A percentile compares a stretch with the other conserved stretches of the same genome.
Evolutionary conservation across 2,329 filamentous ascomycete genomes (phyloP).

Genomic region (Lasiodiplodia citricola): DNA sequence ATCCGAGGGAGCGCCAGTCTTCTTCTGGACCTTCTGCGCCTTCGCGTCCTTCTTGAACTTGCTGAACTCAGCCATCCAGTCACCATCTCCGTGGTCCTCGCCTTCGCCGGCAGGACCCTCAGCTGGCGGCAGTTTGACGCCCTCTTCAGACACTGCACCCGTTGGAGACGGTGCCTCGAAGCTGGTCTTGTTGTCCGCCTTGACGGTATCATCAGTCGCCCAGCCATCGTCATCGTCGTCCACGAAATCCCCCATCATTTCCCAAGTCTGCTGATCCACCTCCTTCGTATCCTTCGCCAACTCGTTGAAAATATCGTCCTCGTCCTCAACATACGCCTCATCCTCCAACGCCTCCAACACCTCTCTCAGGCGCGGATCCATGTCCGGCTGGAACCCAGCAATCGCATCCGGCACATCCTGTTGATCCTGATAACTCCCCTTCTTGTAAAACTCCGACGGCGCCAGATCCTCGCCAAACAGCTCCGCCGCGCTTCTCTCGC

Average conservation of each 20-base stretch:
- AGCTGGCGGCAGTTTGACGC: slow-evolving; percentile 37
- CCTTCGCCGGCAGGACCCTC: slow-evolving; percentile 39
- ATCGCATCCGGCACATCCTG: slow-evolving; percentile 92
- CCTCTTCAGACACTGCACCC: slow-evolving; percentile 43
- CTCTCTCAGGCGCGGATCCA: slow-evolving; percentile 92
- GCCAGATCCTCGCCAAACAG: slow-evolving; percentile 76
- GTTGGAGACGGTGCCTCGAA: slow-evolving; percentile 37
- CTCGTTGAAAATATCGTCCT: slow-evolving; percentile 82
- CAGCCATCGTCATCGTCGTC: slow-evolving; percentile 79
- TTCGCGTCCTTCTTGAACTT: slow-evolving; percentile 86
- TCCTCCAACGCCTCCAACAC: slow-evolving; percentile 93
- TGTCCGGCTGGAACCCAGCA: slow-evolving; percentile 93
- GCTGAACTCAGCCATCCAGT: slow-evolving; percentile 91
- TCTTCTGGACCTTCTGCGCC: slow-evolving; percentile 45
- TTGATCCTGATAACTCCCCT: slow-evolving; percentile 85
- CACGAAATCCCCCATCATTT: slow-evolving; percentile 52
- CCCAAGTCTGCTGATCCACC: slow-evolving; percentile 80
- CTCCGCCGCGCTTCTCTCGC: slow-evolving; percentile 45
- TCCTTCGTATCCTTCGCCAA: slow-evolving; percentile 74
- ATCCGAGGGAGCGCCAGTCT: slow-evolving; percentile 60
- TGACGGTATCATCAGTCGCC: slow-evolving; percentile 91
- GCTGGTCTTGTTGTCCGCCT: slow-evolving; percentile 55
- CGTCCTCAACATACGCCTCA: slow-evolving; percentile 86
- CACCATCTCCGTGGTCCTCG: slow-evolving; percentile 63
- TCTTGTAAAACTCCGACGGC: slow-evolving; percentile 78